phyloP scores from a whole-genome alignment of 148 eudicot genomes.

The Fagopyrum tataricum region DNA sequence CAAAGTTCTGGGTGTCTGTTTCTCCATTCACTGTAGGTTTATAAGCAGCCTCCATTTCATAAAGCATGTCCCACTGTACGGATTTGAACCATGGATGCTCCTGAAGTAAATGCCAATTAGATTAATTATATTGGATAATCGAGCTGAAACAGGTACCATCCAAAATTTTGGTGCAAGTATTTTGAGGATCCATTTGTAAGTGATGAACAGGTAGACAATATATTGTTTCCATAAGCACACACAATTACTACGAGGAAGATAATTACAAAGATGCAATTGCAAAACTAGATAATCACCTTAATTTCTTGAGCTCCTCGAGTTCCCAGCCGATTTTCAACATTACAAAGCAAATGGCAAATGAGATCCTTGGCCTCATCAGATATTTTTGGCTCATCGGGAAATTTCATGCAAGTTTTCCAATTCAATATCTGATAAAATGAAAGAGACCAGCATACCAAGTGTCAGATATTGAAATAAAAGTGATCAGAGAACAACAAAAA shows the following conservation, averaged over 20 bases:
- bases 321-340: constrained; percentile 59
- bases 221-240: neutral
- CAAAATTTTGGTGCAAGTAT: neutral
- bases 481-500: constrained; percentile 9
- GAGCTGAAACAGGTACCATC: neutral
- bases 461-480: constrained; percentile 2
- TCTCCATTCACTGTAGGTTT: constrained; percentile 57
- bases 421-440: constrained; percentile 41
- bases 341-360: constrained; percentile 51
- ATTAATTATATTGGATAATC: neutral
- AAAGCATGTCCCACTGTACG: constrained; percentile 54
- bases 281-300: constrained; percentile 32
- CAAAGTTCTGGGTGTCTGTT: constrained; percentile 66
- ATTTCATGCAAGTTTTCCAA: constrained; percentile 67
- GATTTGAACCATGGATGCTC: constrained; percentile 64
- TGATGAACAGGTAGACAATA: neutral
- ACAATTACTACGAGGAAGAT: neutral
- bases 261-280: neutral
- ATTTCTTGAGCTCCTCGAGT: constrained; percentile 67
- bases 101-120: constrained; percentile 25
- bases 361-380: constrained; percentile 64
- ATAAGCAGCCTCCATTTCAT: constrained; percentile 74
- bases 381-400: constrained; percentile 65
- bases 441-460: neutral
- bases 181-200: neutral